phyloP scores from a whole-genome alignment of 148 eudicot genomes.

The Salicornia ramosissima region DNA sequence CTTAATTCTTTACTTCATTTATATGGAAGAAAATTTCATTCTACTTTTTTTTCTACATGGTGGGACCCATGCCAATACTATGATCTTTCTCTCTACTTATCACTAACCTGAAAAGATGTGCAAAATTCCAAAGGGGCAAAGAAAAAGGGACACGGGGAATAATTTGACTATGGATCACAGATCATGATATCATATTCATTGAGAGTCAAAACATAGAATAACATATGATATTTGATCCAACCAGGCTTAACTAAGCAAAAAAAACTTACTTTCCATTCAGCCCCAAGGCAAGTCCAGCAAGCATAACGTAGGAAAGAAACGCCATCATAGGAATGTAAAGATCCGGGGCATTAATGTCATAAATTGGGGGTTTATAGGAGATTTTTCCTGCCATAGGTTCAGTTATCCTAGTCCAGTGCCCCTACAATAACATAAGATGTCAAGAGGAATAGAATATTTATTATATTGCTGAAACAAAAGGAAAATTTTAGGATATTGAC shows the following conservation, averaged over 20 bases:
- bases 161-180: neutral
- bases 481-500: neutral
- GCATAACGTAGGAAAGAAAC: conserved; percentile 84
- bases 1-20: too few species aligned
- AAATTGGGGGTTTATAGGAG: conserved; percentile 89
- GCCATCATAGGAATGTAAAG: conserved; percentile 93
- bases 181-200: neutral
- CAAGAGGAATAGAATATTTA: neutral
- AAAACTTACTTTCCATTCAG: conserved; percentile 78
- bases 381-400: conserved; percentile 97
- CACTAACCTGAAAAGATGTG: too few species aligned
- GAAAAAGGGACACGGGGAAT: too few species aligned
- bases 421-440: conserved; percentile 28
- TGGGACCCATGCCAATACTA: too few species aligned
- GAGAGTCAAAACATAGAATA: neutral
- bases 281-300: conserved; percentile 77
- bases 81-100: too few species aligned
- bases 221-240: neutral
- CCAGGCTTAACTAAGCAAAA: conserved; percentile 1
- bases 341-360: conserved; percentile 93
- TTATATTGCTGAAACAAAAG: neutral
- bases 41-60: too few species aligned
- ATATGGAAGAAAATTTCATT: too few species aligned
- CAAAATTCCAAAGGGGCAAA: too few species aligned
- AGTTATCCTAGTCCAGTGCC: conserved; percentile 96